Evolutionary conservation across 202 grass and related monocot genomes (phyloP), one percentile per base, ranked within the genome.

Genomic region (Musa balbisiana): DNA sequence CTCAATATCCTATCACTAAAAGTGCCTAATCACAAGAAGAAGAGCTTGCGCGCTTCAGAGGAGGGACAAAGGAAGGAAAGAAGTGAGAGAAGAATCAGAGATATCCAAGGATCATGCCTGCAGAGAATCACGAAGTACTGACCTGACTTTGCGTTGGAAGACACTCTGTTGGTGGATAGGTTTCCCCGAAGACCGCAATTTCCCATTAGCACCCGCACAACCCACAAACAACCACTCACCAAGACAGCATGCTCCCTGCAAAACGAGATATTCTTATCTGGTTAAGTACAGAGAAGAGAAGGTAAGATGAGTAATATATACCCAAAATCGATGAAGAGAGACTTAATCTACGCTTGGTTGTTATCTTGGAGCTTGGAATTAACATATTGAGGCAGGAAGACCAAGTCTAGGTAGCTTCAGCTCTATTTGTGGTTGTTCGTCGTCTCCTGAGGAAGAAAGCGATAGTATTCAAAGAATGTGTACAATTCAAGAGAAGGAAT

Each of bases 81-180:
- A 43, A 43, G 0, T 43, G 33, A 43, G 5, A 43, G 33, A 43
- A 43, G 33, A 43, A 43, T 43, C 33, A 43, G 33, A 33, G 26
- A 49, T 49, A 55, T 10, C 24, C 3, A 69, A 25, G 55, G 11
- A 81, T 14, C 60, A 74, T 24, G 62, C 17, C 67, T 20, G 22
- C 58, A 55, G 62, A 64, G 58, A 67, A 68, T 19, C 54, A 53
- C 63, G 0, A 80, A 51, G 80, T 19, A 73, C 14, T 64, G 76
- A 98, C 88, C 88, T 88, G 83, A 79, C 69, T 91, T 98, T 55
- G 75, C 81, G 27, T 84, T 89, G 64, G 93, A 97, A 83, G 83
- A 89, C 82, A 93, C 94, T 79, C 88, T 91, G 67, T 94, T 87
- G 33, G 88, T 83, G 65, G 84, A 92, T 52, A 74, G 76, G 58